Percentiles rank a stretch among this genome's conserved stretches.
These are phyloP conservation scores for Venturia asperata DNA, from an alignment of 2,329 filamentous ascomycete species.

Conservation along the genomic window DNA sequence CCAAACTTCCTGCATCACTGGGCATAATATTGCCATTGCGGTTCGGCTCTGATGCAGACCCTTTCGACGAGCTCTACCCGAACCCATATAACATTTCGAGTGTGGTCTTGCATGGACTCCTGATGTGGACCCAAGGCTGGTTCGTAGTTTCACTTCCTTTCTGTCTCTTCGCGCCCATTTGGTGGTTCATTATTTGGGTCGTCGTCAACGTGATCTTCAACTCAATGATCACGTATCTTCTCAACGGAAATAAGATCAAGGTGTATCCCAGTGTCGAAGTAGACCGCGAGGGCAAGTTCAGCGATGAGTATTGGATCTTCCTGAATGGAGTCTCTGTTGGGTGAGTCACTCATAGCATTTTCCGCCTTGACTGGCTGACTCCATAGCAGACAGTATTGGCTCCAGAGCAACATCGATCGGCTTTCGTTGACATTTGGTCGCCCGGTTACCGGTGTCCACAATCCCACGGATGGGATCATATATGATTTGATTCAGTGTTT, in stretches of 20 bases:
- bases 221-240: constrained; percentile 27
- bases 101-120: constrained; percentile 51
- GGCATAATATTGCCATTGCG: constrained; percentile 24
- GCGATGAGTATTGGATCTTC: constrained; percentile 70
- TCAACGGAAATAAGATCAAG: constrained; percentile 30
- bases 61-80: constrained; percentile 54
- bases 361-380: constrained; percentile 20
- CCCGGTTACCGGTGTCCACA: constrained; percentile 66
- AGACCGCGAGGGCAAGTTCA: constrained; percentile 29
- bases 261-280: constrained; percentile 52
- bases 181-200: constrained; percentile 28
- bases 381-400: constrained; percentile 25
- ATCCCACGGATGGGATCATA: constrained; percentile 62
- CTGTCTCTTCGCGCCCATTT: constrained; percentile 40
- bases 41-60: constrained; percentile 18
- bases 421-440: constrained; percentile 66
- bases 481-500: constrained; percentile 74
- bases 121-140: constrained; percentile 51
- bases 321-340: constrained; percentile 64
- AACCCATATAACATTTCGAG: constrained; percentile 51
- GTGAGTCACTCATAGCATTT: constrained; percentile 35
- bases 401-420: constrained; percentile 60
- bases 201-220: constrained; percentile 27
- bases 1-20: constrained; percentile 21
- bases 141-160: constrained; percentile 56